Evolutionary conservation across 2,329 filamentous ascomycete species (phyloP), one percentile per base, ranked within the genome.

Genomic region (Fonsecaea nubica): DNA sequence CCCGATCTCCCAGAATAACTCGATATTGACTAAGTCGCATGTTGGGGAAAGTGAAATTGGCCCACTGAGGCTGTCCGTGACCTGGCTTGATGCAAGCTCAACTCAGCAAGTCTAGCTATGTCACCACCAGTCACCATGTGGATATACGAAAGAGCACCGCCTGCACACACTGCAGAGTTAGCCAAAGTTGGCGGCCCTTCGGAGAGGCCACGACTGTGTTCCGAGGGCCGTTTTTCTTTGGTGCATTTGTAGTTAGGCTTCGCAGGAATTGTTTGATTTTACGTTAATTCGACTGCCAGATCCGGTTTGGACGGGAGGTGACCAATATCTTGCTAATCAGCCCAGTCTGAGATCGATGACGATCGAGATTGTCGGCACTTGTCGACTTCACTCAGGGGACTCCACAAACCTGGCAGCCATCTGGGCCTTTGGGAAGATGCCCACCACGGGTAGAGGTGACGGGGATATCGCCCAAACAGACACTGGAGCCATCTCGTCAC

Each of bases 251-350:
- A 25, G 45, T 53, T 53, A 15, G 36, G 13, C 32, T 48, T 13
- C 50, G 12, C 25, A 12, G 50, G n/a, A 18, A 38, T 55, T 62
- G 36, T 13, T n/a, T 62, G 15, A 32, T 45, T 55, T 58, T 58
- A 50, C 53, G 53, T 57, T 50, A 55, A 57, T 2, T 36, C 42
- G 40, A 63, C 52, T 55, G 33, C 63, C 58, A 62, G 45, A 65
- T 56, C 13, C 9, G 63, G 60, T 50, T 54, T 63, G 59, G 60
- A 60, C 25, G n/a, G 9, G 9, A 15, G 25, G 55, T 67, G 64
- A 67, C 64, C 42, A 67, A 67, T 57, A 67, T 67, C 55, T 67
- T 67, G 60, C 62, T 67, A 67, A 67, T 59, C 64, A 67, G 56
- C 40, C 59, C 40, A 21, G 30, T 33, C 10, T 33, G 54, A 54